Evolutionary conservation across 768 basidiomycete species (phyloP).

Genomic region (Termitomyces sp.): DNA sequence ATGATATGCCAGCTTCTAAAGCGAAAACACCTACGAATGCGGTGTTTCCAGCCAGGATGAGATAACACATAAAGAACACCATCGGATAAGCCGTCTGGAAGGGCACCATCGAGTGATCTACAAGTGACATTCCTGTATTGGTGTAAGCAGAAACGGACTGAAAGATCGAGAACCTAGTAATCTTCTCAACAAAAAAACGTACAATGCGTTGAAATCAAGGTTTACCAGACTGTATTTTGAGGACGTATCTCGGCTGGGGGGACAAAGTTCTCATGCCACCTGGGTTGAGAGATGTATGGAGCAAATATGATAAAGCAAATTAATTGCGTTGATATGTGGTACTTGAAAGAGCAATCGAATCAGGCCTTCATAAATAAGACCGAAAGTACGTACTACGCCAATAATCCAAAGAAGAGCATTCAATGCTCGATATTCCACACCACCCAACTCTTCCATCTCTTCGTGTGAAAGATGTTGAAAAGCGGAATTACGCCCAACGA

Average conservation of each 20-base stretch:
- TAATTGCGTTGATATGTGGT: conserved; percentile 69
- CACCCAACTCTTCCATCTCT: conserved; percentile 87
- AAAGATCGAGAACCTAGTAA: conserved; percentile 72
- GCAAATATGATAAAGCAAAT: conserved; percentile 68
- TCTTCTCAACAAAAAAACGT: neutral
- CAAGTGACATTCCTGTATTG: conserved; percentile 83
- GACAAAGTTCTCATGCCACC: conserved; percentile 57
- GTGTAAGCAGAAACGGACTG: conserved; percentile 85
- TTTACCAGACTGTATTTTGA: conserved; percentile 61
- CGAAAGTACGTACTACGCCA: conserved; percentile 48
- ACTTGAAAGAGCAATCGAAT: conserved; percentile 39
- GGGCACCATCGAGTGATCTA: conserved; percentile 88
- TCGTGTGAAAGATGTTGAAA: conserved; percentile 69
- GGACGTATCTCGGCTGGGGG: conserved; percentile 52
- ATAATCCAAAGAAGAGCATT: conserved; percentile 81
- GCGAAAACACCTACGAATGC: conserved; percentile 64
- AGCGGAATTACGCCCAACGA: conserved; percentile 77
- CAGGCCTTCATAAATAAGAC: neutral
- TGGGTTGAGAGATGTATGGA: conserved; percentile 63
- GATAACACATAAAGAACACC: conserved; percentile 63
- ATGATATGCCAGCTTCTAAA: neutral
- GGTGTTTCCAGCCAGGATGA: conserved; percentile 91
- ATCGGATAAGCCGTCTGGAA: conserved; percentile 84
- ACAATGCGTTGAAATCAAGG: neutral
- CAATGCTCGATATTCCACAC: conserved; percentile 87